A percentile compares a stretch with the other conserved stretches of the same genome.
phyloP scores from a whole-genome alignment of 2,329 filamentous ascomycete species.

The Penicillium olsonii region DNA sequence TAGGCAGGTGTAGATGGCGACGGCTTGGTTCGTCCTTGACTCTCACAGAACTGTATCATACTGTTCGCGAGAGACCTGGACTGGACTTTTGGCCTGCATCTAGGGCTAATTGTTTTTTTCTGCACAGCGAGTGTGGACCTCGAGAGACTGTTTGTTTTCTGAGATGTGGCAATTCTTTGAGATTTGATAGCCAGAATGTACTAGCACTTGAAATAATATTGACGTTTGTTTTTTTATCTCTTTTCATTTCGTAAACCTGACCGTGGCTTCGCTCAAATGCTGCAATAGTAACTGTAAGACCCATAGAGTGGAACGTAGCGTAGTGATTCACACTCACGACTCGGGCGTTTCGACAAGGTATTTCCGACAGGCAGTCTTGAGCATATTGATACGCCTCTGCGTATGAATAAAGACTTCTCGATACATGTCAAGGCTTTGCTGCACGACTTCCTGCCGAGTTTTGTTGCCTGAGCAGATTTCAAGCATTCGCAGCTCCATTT shows the following conservation, averaged over 20 bases:
- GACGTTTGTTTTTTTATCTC: neutral
- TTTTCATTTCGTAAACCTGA: neutral
- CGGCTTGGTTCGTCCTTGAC: too few relatives aligned
- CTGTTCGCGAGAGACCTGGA: too few relatives aligned
- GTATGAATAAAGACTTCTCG: slow-evolving; percentile 82
- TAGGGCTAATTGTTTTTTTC: too few relatives aligned
- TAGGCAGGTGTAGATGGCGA: too few relatives aligned
- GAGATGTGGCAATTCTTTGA: too few relatives aligned
- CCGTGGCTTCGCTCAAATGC: neutral
- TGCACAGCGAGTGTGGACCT: too few relatives aligned
- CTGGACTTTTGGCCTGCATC: too few relatives aligned
- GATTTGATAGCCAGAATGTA: too few relatives aligned
- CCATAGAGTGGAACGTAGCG: neutral
- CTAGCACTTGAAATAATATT: neutral
- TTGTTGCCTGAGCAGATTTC: slow-evolving; percentile 88
- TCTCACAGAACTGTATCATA: too few relatives aligned
- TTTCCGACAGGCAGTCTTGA: slow-evolving; percentile 60
- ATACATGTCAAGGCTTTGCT: slow-evolving; percentile 84
- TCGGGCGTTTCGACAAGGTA: slow-evolving; percentile 51
- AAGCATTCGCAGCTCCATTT: slow-evolving; percentile 98
- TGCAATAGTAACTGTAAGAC: neutral
- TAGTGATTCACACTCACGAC: slow-evolving; percentile 11
- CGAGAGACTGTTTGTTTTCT: too few relatives aligned
- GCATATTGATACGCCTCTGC: slow-evolving; percentile 68
- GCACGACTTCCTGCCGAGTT: slow-evolving; percentile 72